phyloP scores from a whole-genome alignment of 306 rosid species.

The Gleditsia sinensis region DNA sequence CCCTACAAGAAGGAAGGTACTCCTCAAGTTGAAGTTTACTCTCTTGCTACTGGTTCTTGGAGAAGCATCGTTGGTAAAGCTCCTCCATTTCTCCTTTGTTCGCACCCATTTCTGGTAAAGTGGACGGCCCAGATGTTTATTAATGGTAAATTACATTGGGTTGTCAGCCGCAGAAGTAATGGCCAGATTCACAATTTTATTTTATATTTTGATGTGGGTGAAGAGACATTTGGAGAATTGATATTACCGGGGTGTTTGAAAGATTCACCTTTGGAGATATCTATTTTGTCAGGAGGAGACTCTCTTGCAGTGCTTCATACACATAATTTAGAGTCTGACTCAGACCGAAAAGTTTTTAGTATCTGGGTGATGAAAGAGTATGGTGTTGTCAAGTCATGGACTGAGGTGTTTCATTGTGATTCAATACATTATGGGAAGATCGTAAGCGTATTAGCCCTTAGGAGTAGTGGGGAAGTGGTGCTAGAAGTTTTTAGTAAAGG shows the following conservation, averaged over 20 bases:
- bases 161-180: not conserved
- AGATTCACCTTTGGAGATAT: not conserved
- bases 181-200: not conserved
- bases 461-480: not conserved
- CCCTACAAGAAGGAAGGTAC: not conserved
- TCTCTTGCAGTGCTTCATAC: not conserved
- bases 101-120: no score
- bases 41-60: constrained; percentile 5
- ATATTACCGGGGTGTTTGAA: not conserved
- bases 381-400: not conserved
- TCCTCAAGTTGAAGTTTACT: constrained; percentile 3
- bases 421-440: not conserved
- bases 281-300: not conserved
- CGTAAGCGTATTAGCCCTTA: not conserved
- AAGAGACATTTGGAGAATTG: constrained; percentile 1
- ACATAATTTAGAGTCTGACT: no score
- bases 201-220: not conserved
- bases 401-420: not conserved
- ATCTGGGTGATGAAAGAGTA: not conserved
- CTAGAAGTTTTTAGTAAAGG: not conserved
- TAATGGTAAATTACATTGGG: not conserved
- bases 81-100: not conserved
- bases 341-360: no score
- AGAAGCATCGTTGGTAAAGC: not conserved
- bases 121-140: not conserved